Percentiles rank a stretch among this genome's conserved stretches.
phyloP scores from a whole-genome alignment of 345 rosid genomes.

The Syzygium aqueum region DNA sequence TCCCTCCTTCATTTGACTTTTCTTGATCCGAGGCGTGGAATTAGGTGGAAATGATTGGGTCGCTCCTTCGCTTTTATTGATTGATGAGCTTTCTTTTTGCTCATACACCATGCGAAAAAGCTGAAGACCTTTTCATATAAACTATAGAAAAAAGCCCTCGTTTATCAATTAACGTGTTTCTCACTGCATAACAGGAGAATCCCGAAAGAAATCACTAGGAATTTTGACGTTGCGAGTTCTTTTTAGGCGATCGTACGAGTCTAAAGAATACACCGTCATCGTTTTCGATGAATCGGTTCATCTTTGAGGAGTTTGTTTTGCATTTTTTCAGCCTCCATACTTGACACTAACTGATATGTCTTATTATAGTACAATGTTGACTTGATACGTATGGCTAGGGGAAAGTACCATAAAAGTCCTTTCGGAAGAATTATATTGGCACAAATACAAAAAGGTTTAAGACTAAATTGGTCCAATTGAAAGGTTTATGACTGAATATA shows the following conservation, averaged over 20 bases:
- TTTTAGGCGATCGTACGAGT: neutral
- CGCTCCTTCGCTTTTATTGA: neutral
- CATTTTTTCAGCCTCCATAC: neutral
- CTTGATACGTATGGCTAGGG: neutral
- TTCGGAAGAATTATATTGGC: too few species aligned
- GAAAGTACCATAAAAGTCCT: too few species aligned
- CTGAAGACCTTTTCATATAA: neutral
- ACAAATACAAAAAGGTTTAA: too few species aligned
- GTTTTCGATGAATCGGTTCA: neutral
- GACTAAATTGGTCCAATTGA: too few species aligned
- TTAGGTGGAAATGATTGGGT: neutral
- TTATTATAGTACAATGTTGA: neutral
- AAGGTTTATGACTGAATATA: too few species aligned
- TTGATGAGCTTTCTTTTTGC: neutral
- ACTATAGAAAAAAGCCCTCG: neutral
- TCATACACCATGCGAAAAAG: neutral
- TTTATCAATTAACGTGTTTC: neutral
- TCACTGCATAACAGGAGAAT: neutral
- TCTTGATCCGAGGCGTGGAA: neutral
- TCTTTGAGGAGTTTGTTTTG: neutral
- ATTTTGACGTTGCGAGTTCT: neutral
- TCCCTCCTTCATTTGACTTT: neutral
- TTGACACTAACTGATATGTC: neutral
- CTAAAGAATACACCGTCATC: neutral
- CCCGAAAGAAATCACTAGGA: neutral